These are phyloP conservation scores for Saccharomyces uvarum DNA, from an alignment of 1,139 yeast species.

Conservation along the genomic window DNA sequence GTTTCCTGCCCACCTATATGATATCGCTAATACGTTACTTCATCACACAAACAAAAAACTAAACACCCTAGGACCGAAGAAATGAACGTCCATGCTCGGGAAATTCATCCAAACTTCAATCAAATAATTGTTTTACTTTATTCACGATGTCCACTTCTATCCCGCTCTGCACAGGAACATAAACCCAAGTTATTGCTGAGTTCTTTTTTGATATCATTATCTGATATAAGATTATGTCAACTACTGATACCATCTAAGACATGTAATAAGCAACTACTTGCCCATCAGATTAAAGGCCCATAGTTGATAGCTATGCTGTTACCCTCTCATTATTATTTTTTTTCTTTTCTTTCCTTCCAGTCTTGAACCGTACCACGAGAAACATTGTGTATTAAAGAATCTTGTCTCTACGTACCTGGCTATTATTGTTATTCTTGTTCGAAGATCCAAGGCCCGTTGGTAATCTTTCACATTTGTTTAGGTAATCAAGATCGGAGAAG, in stretches of 20 bases:
- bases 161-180: background rate
- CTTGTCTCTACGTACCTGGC: background rate
- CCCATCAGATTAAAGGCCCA: background rate
- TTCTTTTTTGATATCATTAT: background rate
- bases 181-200: background rate
- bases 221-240: background rate
- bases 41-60: background rate
- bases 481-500: background rate
- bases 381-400: background rate
- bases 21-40: background rate
- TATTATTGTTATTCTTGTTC: background rate
- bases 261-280: background rate
- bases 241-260: background rate
- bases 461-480: background rate
- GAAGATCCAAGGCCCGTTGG: background rate
- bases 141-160: background rate
- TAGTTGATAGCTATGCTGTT: background rate
- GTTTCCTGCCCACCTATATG: background rate
- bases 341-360: background rate
- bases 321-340: background rate
- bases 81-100: background rate
- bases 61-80: background rate
- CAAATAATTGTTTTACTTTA: background rate
- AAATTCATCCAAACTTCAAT: background rate
- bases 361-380: background rate